Evolutionary conservation across 2,329 filamentous ascomycete genomes (phyloP), one percentile per base, ranked within the genome.

Genomic region (Trichoderma oligosporum): DNA sequence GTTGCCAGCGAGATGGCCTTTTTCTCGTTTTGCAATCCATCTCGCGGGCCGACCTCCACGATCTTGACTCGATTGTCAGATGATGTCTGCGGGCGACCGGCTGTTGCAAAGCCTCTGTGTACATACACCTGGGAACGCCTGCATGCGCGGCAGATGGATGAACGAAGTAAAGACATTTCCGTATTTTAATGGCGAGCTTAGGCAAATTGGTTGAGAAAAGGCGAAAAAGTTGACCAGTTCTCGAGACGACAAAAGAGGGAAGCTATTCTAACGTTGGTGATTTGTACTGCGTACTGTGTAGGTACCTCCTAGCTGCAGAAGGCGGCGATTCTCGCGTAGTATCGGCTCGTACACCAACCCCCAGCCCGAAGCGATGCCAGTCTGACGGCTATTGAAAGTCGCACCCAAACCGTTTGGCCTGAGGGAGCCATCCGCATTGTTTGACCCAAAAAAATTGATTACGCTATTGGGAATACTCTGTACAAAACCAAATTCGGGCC

Each of bases 21-120:
- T 73, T 88, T 88, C 75, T 94, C 88, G 68, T 94, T 95, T 70
- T 96, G 90, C 53, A 95, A 74, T n/a, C 90, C 90, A 75, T 95
- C 90, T 62, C 90, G 81, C 31, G 90, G 89, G 7, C 89, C 89
- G 61, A 95, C 90, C 75, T 95, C 90, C 61, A 94, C 86, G 36
- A 95, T 85, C 72, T 78, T 80, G 60, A 84, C 79, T 59, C 66
- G 70, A 66, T 75, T 78, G 67, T 77, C 74, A 58, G 67, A 65
- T 45, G 67, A 61, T 27, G 62, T 48, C 47, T 60, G 64, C 27
- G 60, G 61, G 39, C 61, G 61, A 55, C 66, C 70, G 35, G 74
- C 72, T 31, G 76, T 76, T 46, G 76, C 74, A 60, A 76, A 71
- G 42, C 69, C 67, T 48, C 75, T 68, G 45, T 68, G 66, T 56